Evolutionary conservation across 331 rosid genomes (phyloP).

Genomic region (Erythrophleum ivorense): DNA sequence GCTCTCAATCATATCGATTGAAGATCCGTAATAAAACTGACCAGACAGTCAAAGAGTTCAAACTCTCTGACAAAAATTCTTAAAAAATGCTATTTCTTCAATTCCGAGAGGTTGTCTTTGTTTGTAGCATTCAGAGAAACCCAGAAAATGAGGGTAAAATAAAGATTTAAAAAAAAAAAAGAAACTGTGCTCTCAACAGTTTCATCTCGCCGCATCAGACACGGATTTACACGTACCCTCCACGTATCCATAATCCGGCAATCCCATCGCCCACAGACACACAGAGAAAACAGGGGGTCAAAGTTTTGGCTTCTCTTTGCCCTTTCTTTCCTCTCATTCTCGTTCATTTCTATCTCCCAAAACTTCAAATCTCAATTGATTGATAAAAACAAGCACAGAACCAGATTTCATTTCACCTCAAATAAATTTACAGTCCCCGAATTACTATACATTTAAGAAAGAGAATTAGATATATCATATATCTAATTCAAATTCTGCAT

Average conservation of each 20-base stretch:
- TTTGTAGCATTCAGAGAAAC: not conserved
- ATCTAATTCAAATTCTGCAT: not conserved
- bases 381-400: not conserved
- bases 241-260: constrained; percentile 37
- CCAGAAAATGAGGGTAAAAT: not conserved
- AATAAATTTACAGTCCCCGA: constrained; percentile 71
- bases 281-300: not conserved
- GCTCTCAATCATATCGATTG: not conserved
- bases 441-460: constrained; percentile 33
- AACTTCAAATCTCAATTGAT: not conserved
- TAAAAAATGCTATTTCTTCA: not conserved
- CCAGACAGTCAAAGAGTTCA: not conserved
- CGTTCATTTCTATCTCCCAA: not conserved
- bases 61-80: too few relatives aligned
- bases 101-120: not conserved
- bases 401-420: constrained; percentile 58
- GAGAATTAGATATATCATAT: not conserved
- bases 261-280: not conserved
- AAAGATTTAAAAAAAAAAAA: not conserved
- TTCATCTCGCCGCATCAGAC: constrained; percentile 65
- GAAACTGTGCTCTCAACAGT: constrained; percentile 30
- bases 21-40: not conserved
- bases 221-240: constrained; percentile 47
- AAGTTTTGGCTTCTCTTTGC: not conserved
- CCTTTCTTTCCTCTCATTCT: too few relatives aligned